Evolutionary conservation across 2,329 filamentous ascomycete species (phyloP), one percentile per base, ranked within the genome.

Genomic region (Colletotrichum sansevieriae): DNA sequence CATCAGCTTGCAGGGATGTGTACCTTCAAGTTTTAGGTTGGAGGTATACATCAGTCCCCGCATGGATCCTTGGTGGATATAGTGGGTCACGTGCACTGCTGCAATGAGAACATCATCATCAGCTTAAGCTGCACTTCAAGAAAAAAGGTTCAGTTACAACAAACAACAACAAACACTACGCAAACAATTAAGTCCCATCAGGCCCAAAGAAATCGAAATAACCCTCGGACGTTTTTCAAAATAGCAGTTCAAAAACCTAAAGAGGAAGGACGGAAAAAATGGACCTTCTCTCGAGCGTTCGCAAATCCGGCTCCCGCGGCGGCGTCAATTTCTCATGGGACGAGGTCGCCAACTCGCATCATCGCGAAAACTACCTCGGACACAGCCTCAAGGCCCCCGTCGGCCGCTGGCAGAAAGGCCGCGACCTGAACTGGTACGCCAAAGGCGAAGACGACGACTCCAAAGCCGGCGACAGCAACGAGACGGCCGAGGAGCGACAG

Each of bases 311-410:
- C 79, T 96, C 94, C 75, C 91, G 96, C 73, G 96, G 96, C 76
- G 96, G 96, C 77, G 92, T 92, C 80, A 94, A 98, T 80, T 99
- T 99, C 84, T 95, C 91, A 82, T 98, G 96, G 96, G 92, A 95
- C 72, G 94, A 98, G 74, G 95, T 99, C 76, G 91, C 95, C 78
- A 90, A 85, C 72, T 97, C 94, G 57, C 83, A 87, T 22, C 95
- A 97, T 76, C 94, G 96, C 79, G 95, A 99, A 80, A 97, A 91
- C 75, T 91, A 90, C 79, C 91, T 98, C 8, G 95, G 95, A 60
- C 95, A 98, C 82, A 96, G 92, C 68, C 82, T 98, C 67, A 97
- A 95, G 85, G 95, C 95, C 0, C 93, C 95, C 0, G 94, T 97
- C 3, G 95, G 95, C 8, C 91, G 95, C 72, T 98, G 95, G 95